Percentiles rank a stretch among this genome's conserved stretches.
phyloP scores from a whole-genome alignment of 345 rosid genomes.

The Aurinia saxatilis region DNA sequence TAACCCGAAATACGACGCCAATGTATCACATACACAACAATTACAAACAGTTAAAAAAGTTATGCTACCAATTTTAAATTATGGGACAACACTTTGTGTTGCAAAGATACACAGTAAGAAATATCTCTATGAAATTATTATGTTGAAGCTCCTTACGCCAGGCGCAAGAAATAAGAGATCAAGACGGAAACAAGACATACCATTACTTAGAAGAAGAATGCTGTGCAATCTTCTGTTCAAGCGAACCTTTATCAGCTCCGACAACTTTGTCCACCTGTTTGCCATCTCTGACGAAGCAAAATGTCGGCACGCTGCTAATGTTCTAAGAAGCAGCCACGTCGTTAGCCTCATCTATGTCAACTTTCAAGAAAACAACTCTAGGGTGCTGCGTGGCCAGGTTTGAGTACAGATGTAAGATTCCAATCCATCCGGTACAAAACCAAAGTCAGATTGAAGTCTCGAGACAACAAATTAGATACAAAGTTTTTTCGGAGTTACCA shows the following conservation, averaged over 20 bases:
- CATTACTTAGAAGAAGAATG: slow-evolving; percentile 33
- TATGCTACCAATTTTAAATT: neutral
- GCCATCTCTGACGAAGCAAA: slow-evolving; percentile 64
- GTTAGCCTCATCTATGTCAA: slow-evolving; percentile 34
- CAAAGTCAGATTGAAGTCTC: too few species aligned
- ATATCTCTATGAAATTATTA: neutral
- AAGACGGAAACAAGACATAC: neutral
- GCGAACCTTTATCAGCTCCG: slow-evolving; percentile 73
- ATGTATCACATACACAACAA: neutral
- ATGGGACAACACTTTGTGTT: neutral
- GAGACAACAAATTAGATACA: too few species aligned
- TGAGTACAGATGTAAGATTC: too few species aligned
- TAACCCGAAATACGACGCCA: too few species aligned
- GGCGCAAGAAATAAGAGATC: neutral
- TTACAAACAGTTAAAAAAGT: neutral
- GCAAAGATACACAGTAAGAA: neutral
- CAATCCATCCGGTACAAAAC: too few species aligned
- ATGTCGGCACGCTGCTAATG: slow-evolving; percentile 68
- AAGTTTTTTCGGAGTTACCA: too few species aligned
- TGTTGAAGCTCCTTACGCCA: neutral
- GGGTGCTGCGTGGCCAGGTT: slow-evolving; percentile 64
- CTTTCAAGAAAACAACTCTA: slow-evolving; percentile 71
- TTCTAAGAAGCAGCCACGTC: slow-evolving; percentile 46
- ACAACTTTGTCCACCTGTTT: slow-evolving; percentile 81
- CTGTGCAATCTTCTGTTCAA: slow-evolving; percentile 61